phyloP scores from a whole-genome alignment of 805 yeast genomes.

The Spathaspora gorwiae region DNA sequence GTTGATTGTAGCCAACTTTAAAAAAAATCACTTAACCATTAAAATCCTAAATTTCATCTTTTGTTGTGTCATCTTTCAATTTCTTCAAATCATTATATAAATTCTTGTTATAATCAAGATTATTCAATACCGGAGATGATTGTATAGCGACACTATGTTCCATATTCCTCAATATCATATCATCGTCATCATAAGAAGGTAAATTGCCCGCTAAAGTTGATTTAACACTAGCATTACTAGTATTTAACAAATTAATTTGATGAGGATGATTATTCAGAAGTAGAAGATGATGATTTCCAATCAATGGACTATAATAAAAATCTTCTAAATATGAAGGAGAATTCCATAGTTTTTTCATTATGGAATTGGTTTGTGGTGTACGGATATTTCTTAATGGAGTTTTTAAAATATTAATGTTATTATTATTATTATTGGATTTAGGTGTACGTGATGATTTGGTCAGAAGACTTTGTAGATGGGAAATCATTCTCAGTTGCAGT shows the following conservation, averaged over 20 bases:
- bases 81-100: slow-evolving; percentile 5
- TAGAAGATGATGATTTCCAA: not conserved
- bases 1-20: too few relatives aligned
- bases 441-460: slow-evolving; percentile 20
- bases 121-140: slow-evolving; percentile 6
- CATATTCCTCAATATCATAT: slow-evolving; percentile 39
- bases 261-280: not conserved
- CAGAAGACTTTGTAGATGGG: not conserved
- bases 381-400: slow-evolving; percentile 34
- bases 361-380: slow-evolving; percentile 41
- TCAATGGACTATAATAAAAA: slow-evolving; percentile 49
- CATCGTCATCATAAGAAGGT: slow-evolving; percentile 43
- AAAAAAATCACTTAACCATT: too few relatives aligned
- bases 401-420: slow-evolving; percentile 7
- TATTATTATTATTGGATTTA: slow-evolving; percentile 20
- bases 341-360: slow-evolving; percentile 53
- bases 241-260: slow-evolving; percentile 1
- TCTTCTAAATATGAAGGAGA: slow-evolving; percentile 67
- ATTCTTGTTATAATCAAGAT: slow-evolving; percentile 1
- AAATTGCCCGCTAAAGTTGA: slow-evolving; percentile 18
- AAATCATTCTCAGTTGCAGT: slow-evolving; percentile 1
- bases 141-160: slow-evolving; percentile 20
- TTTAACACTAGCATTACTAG: slow-evolving; percentile 4
- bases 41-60: not conserved
- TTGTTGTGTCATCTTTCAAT: slow-evolving; percentile 1